phyloP scores from a whole-genome alignment of 345 rosid genomes.

The Heritiera littoralis region DNA sequence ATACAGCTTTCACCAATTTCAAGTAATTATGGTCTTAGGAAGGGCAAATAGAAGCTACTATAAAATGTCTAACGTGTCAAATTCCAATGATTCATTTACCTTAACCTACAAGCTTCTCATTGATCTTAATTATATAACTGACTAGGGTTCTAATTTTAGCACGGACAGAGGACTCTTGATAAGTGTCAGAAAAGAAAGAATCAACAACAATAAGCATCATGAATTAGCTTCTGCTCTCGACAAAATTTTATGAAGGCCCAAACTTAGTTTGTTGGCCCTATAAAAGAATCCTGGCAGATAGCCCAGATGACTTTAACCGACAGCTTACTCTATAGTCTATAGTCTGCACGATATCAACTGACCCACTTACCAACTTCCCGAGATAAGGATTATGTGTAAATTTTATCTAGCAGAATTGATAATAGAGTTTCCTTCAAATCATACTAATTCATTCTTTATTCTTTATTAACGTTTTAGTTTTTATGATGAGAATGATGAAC shows the following conservation, averaged over 20 bases:
- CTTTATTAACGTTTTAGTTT: too few relatives aligned
- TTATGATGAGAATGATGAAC: too few relatives aligned
- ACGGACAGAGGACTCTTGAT: not conserved
- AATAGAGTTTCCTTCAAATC: too few relatives aligned
- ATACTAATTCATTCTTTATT: too few relatives aligned
- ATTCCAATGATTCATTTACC: not conserved
- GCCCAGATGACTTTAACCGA: too few relatives aligned
- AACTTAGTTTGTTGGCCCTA: not conserved
- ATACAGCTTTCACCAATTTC: not conserved
- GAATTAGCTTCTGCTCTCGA: not conserved
- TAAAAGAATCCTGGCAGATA: not conserved
- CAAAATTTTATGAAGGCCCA: slow-evolving; percentile 1
- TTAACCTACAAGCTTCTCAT: not conserved
- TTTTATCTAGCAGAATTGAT: too few relatives aligned
- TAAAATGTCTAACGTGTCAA: not conserved
- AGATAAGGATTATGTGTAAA: too few relatives aligned
- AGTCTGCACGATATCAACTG: too few relatives aligned
- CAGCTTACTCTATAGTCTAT: too few relatives aligned
- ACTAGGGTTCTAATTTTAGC: not conserved
- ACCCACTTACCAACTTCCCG: too few relatives aligned
- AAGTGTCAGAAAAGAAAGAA: not conserved
- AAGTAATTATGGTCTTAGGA: not conserved
- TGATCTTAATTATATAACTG: not conserved
- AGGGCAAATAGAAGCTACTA: not conserved
- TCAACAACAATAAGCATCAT: not conserved